Evolutionary conservation across 2,329 filamentous ascomycete genomes (phyloP).

Genomic region (Curvularia hawaiiensis): DNA sequence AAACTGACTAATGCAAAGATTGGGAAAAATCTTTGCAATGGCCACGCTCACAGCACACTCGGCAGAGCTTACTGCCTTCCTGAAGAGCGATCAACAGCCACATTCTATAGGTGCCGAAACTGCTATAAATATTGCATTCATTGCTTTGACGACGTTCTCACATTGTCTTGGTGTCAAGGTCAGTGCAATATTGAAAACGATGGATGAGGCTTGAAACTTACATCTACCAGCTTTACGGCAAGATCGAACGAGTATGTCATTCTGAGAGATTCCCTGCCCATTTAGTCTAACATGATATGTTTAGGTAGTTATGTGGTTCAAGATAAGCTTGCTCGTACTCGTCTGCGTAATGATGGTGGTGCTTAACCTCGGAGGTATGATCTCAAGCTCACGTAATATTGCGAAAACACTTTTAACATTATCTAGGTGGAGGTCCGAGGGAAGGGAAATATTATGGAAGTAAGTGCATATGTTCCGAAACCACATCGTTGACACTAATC

Average conservation of each 20-base stretch:
- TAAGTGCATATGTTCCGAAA: background rate
- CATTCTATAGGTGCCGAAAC: conserved; percentile 21
- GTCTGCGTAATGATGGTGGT: conserved; percentile 34
- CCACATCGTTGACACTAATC: background rate
- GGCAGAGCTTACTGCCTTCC: conserved; percentile 25
- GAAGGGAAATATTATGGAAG: conserved; percentile 18
- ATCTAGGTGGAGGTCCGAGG: conserved; percentile 15
- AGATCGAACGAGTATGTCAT: conserved; percentile 32
- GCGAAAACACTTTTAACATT: conserved; percentile 1
- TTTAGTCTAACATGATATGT: background rate
- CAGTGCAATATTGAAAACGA: background rate
- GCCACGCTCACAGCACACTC: conserved; percentile 30
- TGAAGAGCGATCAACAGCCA: conserved; percentile 19
- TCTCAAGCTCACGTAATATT: conserved; percentile 3
- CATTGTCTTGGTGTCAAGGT: conserved; percentile 34
- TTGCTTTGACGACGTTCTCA: conserved; percentile 29
- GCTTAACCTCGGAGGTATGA: conserved; percentile 32
- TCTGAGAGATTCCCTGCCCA: background rate
- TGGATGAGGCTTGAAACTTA: background rate
- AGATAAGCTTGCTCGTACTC: conserved; percentile 35
- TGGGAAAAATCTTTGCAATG: conserved; percentile 32
- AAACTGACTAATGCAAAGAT: conserved; percentile 8
- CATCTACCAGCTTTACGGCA: conserved; percentile 33
- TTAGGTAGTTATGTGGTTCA: conserved; percentile 38
- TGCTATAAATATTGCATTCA: conserved; percentile 28